phyloP scores from a whole-genome alignment of 495 filamentous ascomycete genomes.

The Tirmania nivea region DNA sequence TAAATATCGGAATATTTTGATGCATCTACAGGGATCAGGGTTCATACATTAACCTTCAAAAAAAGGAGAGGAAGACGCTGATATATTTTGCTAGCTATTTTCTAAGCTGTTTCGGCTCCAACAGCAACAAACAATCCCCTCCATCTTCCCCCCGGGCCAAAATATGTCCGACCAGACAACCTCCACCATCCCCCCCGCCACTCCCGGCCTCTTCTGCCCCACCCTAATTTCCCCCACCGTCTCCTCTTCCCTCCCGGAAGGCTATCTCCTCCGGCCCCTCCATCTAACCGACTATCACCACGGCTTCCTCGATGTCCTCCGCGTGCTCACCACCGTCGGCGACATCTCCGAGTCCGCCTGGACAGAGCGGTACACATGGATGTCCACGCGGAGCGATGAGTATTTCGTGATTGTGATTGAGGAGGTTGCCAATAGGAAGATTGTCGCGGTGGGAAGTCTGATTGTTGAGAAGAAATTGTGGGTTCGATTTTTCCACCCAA shows the following conservation, averaged over 20 bases:
- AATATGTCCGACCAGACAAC: background rate
- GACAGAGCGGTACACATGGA: conserved; percentile 64
- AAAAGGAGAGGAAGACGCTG: no score
- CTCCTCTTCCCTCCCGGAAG: conserved; percentile 44
- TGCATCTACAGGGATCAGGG: no score
- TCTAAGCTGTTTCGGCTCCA: no score
- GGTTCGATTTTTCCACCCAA: no score
- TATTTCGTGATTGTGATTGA: conserved; percentile 75
- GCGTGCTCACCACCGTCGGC: conserved; percentile 80
- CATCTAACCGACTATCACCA: conserved; percentile 52
- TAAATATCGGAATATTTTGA: no score
- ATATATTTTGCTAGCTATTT: no score
- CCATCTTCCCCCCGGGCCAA: no score
- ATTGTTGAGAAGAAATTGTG: conserved; percentile 75
- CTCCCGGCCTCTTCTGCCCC: conserved; percentile 17
- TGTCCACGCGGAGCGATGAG: conserved; percentile 49
- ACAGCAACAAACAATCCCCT: no score
- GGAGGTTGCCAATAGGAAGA: conserved; percentile 35
- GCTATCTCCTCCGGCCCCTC: conserved; percentile 66
- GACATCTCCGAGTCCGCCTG: conserved; percentile 59
- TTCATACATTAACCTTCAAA: no score
- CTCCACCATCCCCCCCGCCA: background rate
- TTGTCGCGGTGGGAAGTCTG: conserved; percentile 75
- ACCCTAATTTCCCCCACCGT: conserved; percentile 60
- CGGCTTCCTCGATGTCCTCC: conserved; percentile 73